These are phyloP conservation scores for Apophysomyces sp. DNA, from an alignment of 371 early-diverging fungal species.

Conservation along the genomic window DNA sequence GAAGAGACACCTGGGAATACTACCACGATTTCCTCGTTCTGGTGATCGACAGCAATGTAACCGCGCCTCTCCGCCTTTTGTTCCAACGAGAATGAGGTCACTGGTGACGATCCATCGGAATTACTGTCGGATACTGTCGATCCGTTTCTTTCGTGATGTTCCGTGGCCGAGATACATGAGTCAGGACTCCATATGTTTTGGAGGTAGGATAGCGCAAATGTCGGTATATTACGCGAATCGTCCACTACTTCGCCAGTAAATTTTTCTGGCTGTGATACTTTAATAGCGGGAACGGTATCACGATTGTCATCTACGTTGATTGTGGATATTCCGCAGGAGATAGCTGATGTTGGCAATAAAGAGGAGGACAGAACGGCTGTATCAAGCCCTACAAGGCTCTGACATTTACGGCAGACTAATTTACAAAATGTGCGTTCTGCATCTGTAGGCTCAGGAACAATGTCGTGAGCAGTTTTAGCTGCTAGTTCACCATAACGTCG, in stretches of 20 bases:
- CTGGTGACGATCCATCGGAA: not conserved
- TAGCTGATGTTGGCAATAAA: not conserved
- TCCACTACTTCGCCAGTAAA: not conserved
- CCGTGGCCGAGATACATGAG: not conserved
- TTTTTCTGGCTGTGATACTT: not conserved
- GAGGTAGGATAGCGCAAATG: not conserved
- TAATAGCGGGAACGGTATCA: not conserved
- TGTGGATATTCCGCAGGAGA: not conserved
- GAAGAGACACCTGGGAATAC: constrained; percentile 34
- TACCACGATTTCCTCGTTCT: constrained; percentile 34
- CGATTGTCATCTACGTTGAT: not conserved
- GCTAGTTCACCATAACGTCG: not conserved
- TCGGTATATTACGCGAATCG: not conserved
- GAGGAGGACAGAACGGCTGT: not conserved
- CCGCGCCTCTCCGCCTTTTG: constrained; percentile 19
- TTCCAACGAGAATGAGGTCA: not conserved
- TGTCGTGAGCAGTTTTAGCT: not conserved
- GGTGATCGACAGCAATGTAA: constrained; percentile 33
- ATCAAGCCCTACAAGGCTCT: not conserved
- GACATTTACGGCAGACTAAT: not conserved
- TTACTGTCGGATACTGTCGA: not conserved
- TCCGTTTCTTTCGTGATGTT: not conserved
- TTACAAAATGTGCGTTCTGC: not conserved
- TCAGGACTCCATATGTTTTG: not conserved
- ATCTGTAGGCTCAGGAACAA: not conserved